Conservation (phyloP, 768 basidiomycete genomes). For the Leucocoprinus leucothites region DNA sequence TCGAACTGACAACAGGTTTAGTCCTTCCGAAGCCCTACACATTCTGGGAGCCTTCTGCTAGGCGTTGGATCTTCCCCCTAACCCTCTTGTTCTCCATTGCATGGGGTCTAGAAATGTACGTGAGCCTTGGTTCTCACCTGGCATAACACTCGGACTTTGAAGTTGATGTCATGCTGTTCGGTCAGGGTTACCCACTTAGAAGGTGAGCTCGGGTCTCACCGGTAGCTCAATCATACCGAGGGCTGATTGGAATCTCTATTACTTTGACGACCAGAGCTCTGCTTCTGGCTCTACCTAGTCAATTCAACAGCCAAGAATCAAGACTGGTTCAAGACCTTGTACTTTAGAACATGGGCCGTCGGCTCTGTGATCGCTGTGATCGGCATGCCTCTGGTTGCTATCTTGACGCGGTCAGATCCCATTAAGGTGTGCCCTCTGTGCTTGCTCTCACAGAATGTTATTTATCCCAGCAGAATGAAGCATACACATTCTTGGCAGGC, state of each 20-base stretch:
- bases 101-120: conserved; percentile 79
- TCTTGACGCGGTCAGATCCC: conserved; percentile 56
- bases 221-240: neutral
- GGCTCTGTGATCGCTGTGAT: conserved; percentile 60
- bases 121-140: neutral
- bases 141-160: neutral
- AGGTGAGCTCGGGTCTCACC: conserved; percentile 38
- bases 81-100: conserved; percentile 59
- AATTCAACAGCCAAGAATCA: conserved; percentile 58
- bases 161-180: neutral
- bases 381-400: conserved; percentile 70
- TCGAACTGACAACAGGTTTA: conserved; percentile 21
- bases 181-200: conserved; percentile 75
- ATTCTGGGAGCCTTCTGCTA: conserved; percentile 48
- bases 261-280: conserved; percentile 52
- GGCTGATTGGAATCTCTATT: too few species aligned
- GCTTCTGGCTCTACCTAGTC: conserved; percentile 85
- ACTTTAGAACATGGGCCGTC: conserved; percentile 71
- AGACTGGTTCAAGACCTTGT: conserved; percentile 74
- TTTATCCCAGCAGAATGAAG: conserved; percentile 51
- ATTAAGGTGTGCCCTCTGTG: conserved; percentile 43
- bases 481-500: conserved; percentile 67
- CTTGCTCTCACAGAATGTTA: neutral
- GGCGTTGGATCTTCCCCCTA: conserved; percentile 59
- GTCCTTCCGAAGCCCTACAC: conserved; percentile 65